phyloP scores from a whole-genome alignment of 257 asterid species.

The Orobanche coerulescens region DNA sequence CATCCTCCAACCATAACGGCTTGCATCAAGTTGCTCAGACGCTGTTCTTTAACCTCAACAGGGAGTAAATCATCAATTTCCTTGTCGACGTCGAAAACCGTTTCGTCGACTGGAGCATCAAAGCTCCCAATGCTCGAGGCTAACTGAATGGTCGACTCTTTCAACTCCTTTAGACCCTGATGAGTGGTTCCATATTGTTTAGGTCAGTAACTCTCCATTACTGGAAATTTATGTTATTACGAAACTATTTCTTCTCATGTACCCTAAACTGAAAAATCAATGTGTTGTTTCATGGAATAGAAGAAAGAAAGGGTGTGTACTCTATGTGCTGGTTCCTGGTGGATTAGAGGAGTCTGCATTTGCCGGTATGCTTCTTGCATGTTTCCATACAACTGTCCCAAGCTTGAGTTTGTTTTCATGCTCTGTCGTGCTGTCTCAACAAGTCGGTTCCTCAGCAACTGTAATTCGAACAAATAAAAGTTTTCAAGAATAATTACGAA shows the following conservation, averaged over 20 bases:
- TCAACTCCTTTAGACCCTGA: slow-evolving; percentile 86
- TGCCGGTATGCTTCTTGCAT: slow-evolving; percentile 87
- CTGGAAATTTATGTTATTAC: too few relatives aligned
- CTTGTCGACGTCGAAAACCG: slow-evolving; percentile 69
- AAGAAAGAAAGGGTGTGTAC: slow-evolving; percentile 32
- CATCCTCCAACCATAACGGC: slow-evolving; percentile 73
- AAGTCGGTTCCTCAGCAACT: slow-evolving; percentile 71
- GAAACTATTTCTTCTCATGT: too few relatives aligned
- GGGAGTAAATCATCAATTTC: slow-evolving; percentile 81
- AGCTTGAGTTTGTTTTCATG: slow-evolving; percentile 57
- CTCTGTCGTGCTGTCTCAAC: slow-evolving; percentile 64
- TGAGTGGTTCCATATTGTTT: background rate
- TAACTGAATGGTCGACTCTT: slow-evolving; percentile 65
- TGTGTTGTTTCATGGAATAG: background rate
- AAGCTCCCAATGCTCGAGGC: slow-evolving; percentile 79
- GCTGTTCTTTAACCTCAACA: slow-evolving; percentile 85
- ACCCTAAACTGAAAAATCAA: background rate
- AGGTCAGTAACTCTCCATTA: slow-evolving; percentile 11
- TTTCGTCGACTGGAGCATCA: slow-evolving; percentile 68
- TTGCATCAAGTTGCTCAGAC: slow-evolving; percentile 77
- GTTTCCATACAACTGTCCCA: slow-evolving; percentile 71
- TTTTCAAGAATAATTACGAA: background rate
- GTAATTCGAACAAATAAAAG: slow-evolving; percentile 17
- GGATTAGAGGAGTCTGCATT: slow-evolving; percentile 82
- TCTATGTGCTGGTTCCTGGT: slow-evolving; percentile 53